These are phyloP conservation scores for Bremia lactucae DNA, from an alignment of 352 stramenopile genomes.

Conservation along the genomic window DNA sequence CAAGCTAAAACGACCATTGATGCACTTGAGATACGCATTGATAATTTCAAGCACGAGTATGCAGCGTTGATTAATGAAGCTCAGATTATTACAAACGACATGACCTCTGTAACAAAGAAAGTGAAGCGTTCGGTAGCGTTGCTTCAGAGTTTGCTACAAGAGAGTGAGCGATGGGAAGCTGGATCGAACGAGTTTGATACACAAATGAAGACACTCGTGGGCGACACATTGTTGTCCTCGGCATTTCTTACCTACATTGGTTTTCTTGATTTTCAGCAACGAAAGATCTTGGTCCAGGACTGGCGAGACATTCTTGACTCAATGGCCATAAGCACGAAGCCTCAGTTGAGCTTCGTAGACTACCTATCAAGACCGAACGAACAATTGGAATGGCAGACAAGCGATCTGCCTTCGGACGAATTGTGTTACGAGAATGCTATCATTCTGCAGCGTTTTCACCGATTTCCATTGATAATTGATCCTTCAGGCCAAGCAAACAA, in stretches of 20 bases:
- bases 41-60: slow-evolving; percentile 98
- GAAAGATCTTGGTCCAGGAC: slow-evolving; percentile 88
- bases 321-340: slow-evolving; percentile 84
- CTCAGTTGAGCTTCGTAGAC: slow-evolving; percentile 88
- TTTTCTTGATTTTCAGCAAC: slow-evolving; percentile 97
- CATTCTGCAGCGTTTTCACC: slow-evolving; percentile 94
- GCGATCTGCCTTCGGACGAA: slow-evolving; percentile 93
- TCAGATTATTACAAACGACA: slow-evolving; percentile 97
- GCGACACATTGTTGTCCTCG: slow-evolving; percentile 92
- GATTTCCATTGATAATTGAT: slow-evolving; percentile 98
- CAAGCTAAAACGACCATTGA: slow-evolving; percentile 89
- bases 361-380: slow-evolving; percentile 94
- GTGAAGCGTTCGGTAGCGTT: slow-evolving; percentile 94
- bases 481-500: slow-evolving; percentile 95
- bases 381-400: slow-evolving; percentile 90
- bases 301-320: slow-evolving; percentile 93
- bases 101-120: slow-evolving; percentile 95
- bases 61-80: slow-evolving; percentile 95
- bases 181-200: slow-evolving; percentile 94
- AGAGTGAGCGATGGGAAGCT: slow-evolving; percentile 97
- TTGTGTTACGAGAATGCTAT: slow-evolving; percentile 99
- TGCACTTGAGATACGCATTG: slow-evolving; percentile 92
- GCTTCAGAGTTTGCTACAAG: slow-evolving; percentile 95
- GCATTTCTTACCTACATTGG: slow-evolving; percentile 98
- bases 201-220: slow-evolving; percentile 95